A percentile compares a stretch with the other conserved stretches of the same genome.
Evolutionary conservation across 441 rosid species (phyloP).

Genomic region (Arabidopsis lyrata): DNA sequence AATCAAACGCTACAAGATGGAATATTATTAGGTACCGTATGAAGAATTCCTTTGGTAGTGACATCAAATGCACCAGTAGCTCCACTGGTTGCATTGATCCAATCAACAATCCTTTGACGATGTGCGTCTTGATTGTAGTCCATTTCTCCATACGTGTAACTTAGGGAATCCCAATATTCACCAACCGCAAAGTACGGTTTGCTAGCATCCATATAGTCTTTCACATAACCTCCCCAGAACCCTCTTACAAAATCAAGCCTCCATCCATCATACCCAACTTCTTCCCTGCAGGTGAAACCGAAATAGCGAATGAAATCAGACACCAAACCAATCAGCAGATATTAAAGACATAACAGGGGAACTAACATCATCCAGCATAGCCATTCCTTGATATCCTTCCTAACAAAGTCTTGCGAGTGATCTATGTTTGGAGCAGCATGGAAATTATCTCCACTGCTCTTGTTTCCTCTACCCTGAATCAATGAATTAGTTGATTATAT

Average conservation of each 20-base stretch:
- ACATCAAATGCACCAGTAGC: constrained; percentile 96
- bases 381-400: constrained; percentile 96
- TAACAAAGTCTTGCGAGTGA: constrained; percentile 96
- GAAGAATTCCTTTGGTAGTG: constrained; percentile 97
- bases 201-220: constrained; percentile 90
- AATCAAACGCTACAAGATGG: constrained; percentile 5
- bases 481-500: constrained; percentile 23
- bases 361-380: constrained; percentile 87
- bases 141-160: constrained; percentile 86
- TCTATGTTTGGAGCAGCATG: constrained; percentile 99
- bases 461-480: constrained; percentile 92
- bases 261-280: constrained; percentile 99
- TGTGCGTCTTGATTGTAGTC: constrained; percentile 97
- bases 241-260: constrained; percentile 98
- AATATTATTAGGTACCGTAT: constrained; percentile 59
- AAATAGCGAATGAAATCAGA: constrained; percentile 7
- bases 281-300: constrained; percentile 61
- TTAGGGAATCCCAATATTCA: constrained; percentile 96
- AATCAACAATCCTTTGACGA: constrained; percentile 91
- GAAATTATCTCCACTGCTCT: constrained; percentile 96
- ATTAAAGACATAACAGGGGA: constrained; percentile 5
- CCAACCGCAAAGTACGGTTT: constrained; percentile 91
- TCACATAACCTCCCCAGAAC: constrained; percentile 99
- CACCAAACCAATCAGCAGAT: neutral
- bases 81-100: constrained; percentile 89